phyloP scores from a whole-genome alignment of 1,139 yeast genomes.

The Pichia sp. region DNA sequence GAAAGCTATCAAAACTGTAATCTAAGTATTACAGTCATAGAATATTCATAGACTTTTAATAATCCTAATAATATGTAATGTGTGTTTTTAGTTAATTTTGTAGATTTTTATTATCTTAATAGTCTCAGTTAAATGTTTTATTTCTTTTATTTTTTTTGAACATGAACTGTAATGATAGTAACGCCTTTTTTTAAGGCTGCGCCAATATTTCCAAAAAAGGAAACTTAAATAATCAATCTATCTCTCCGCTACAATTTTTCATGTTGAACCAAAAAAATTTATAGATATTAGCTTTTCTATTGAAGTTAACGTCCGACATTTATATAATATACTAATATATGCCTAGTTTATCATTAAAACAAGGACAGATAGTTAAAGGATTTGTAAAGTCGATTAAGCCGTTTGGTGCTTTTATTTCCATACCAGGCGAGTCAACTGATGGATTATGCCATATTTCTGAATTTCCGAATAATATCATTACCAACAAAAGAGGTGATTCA shows the following conservation, averaged over 20 bases:
- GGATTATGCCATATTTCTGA: constrained; percentile 65
- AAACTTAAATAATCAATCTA: neutral
- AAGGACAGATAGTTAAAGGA: constrained; percentile 37
- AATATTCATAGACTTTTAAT: no score
- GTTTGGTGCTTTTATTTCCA: constrained; percentile 74
- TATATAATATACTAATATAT: neutral
- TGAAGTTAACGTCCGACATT: neutral
- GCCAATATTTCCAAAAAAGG: neutral
- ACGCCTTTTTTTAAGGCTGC: no score
- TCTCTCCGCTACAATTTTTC: neutral
- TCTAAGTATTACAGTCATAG: neutral
- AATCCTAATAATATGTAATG: no score
- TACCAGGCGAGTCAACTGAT: constrained; percentile 31
- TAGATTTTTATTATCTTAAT: no score
- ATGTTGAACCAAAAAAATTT: neutral
- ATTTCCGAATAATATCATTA: constrained; percentile 44
- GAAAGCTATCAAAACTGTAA: constrained; percentile 4
- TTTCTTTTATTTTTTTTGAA: neutral
- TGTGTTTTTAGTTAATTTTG: no score
- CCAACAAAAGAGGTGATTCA: constrained; percentile 43
- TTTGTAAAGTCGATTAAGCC: constrained; percentile 50
- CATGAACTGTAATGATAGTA: neutral
- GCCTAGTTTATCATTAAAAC: constrained; percentile 4
- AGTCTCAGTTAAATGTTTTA: no score
- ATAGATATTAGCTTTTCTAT: neutral